A percentile compares a stretch with the other conserved stretches of the same genome.
Evolutionary conservation across 176 grass and related monocot species (phyloP).

Genomic region (Tillandsia leiboldiana): DNA sequence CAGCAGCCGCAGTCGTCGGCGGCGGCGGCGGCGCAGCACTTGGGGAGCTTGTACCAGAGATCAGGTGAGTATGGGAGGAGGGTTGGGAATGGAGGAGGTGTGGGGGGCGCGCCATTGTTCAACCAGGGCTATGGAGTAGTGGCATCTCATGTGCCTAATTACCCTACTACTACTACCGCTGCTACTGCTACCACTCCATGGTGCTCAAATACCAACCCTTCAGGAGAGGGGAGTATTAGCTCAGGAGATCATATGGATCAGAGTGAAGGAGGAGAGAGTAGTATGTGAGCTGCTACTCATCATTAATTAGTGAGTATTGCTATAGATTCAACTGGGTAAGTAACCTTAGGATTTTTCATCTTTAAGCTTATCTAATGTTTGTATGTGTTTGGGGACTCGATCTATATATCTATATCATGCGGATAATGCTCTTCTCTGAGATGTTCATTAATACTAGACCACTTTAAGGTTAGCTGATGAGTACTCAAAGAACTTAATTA

Average conservation of each 20-base stretch:
- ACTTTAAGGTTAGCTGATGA: not conserved
- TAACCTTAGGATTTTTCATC: not conserved
- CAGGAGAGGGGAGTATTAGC: slow-evolving; percentile 19
- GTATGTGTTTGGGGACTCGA: not conserved
- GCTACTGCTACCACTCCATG: not conserved
- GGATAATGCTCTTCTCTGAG: not conserved
- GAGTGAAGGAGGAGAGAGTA: slow-evolving; percentile 57
- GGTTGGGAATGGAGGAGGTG: slow-evolving; percentile 10
- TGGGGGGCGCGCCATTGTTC: not conserved
- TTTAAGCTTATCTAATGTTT: not conserved
- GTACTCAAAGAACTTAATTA: not conserved
- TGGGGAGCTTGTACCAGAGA: slow-evolving; percentile 7
- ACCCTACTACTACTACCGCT: slow-evolving; percentile 2
- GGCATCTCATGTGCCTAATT: not conserved
- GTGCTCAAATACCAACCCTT: slow-evolving; percentile 37
- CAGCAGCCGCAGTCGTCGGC: slow-evolving; percentile 25
- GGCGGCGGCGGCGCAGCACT: slow-evolving; percentile 29
- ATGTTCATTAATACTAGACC: not conserved
- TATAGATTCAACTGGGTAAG: not conserved
- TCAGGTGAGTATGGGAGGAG: slow-evolving; percentile 33
- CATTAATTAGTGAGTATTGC: slow-evolving; percentile 22
- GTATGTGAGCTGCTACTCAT: slow-evolving; percentile 40
- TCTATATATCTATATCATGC: not conserved
- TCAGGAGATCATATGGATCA: slow-evolving; percentile 29
- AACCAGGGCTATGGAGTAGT: not conserved